Percentiles rank a stretch among this genome's conserved stretches.
These are phyloP conservation scores for Haplosporangium sp. DNA, from an alignment of 371 early-diverging fungal genomes.

Conservation along the genomic window DNA sequence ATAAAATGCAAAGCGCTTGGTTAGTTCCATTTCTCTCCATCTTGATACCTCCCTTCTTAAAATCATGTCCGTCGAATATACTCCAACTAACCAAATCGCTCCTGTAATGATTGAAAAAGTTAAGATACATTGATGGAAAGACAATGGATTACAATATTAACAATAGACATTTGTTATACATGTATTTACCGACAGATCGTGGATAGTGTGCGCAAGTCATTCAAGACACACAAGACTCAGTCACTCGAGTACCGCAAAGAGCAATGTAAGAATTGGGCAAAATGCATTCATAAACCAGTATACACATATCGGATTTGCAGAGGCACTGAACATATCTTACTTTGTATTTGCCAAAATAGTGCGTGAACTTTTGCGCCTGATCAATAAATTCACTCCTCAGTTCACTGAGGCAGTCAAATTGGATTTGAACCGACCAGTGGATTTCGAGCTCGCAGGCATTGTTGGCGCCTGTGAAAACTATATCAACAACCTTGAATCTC, in stretches of 20 bases:
- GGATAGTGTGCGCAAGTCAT: constrained; percentile 15
- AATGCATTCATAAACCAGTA: no score
- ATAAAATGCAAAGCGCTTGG: neutral
- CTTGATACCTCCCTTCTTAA: neutral
- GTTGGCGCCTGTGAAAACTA: constrained; percentile 61
- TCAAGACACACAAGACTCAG: constrained; percentile 41
- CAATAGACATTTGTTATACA: no score
- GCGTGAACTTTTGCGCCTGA: constrained; percentile 58
- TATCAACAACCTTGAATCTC: constrained; percentile 61
- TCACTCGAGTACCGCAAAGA: constrained; percentile 52
- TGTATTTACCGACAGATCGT: constrained; percentile 23
- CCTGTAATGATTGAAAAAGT: no score
- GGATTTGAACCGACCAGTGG: constrained; percentile 61
- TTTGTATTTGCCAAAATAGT: constrained; percentile 37
- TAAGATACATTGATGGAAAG: no score
- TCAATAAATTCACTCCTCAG: constrained; percentile 49
- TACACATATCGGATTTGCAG: no score
- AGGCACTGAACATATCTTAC: no score
- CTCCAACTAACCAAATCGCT: constrained; percentile 19
- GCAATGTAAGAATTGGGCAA: constrained; percentile 23
- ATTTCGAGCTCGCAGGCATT: constrained; percentile 57
- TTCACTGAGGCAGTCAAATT: constrained; percentile 60
- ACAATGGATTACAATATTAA: no score
- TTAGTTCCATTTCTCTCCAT: no score
- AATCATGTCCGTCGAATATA: constrained; percentile 11